Evolutionary conservation across 2,329 filamentous ascomycete genomes (phyloP), one percentile per base, ranked within the genome.

Genomic region (Cladosporium velox): DNA sequence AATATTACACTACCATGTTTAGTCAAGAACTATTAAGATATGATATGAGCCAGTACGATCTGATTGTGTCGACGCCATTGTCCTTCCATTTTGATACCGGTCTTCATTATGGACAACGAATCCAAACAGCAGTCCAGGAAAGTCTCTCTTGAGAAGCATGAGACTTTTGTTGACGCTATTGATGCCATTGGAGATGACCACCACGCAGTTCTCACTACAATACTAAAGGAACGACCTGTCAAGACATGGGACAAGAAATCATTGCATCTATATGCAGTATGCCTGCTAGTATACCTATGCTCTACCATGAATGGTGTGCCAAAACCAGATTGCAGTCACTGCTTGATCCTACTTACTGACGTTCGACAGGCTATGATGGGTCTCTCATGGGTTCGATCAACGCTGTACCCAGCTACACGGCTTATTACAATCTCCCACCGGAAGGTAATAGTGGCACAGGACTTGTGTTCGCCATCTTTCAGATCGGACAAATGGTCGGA

Each of bases 401-500:
- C 66, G 82, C 81, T 49, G 84, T 85, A 79, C 59, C 77, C 0
- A 72, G 79, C 0, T 86, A 85, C 70, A 83, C 84, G 63, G 66
- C 74, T 0, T 82, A 80, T 12, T 86, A 85, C 64, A 78, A 73
- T 0, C 73, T 85, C 21, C 73, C 75, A 21, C 80, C 81, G 8
- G 78, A 76, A 15, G 83, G 81, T 4, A 80, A 81, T 30, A 79
- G 77, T 49, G 55, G 34, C 18, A 81, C 81, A 0, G 82, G 82
- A 49, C 81, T 83, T 66, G 79, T 83, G 41, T 64, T 64, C 38
- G 49, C 49, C 18, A 64, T 64, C 57, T 82, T 82, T 72, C 79
- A 83, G 64, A 71, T 83, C 6, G 82, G 82, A 2, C 79, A 82
- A 70, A 83, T 84, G 41, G 78, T 78, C 4, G 82, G 81, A 1